Base-by-base conservation (phyloP, 169 alveolate species). In the Theileria luwenshuni region DNA sequence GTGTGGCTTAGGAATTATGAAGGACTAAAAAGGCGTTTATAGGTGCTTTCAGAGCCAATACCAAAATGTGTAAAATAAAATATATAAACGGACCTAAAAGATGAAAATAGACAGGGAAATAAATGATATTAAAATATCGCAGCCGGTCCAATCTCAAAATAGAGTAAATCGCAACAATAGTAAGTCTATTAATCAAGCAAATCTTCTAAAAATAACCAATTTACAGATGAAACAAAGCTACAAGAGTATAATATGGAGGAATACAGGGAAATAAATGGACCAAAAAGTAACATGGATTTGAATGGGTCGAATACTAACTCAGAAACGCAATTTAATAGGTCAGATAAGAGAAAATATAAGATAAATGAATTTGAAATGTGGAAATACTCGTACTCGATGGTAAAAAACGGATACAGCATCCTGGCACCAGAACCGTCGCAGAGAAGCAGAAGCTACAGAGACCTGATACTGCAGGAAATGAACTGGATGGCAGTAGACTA, bases 401-500 rank as follows among this genome's bases (percentile, higher is more conserved):
- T 68, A 13, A 68, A 68, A 45, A 68, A 60, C 42, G 80, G 80
- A 28, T 33, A 71, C 56, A 71, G 76, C 15, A 71, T 71, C 1
- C 35, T 71, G 80, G 80, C 58, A 3, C 85, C 89, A 2, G 89
- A 81, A 25, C 89, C 89, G 23, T 48, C 77, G 19, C 85, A 72
- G 38, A 30, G 85, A n/a, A 73, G 84, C 49, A 54, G 85, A 41
- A 81, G 89, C 74, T 81, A 72, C 71, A 25, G 85, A 30, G 89
- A 74, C 38, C 81, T 81, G 27, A 81, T 81, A 27, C 69, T 81
- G 35, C 89, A 81, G 81, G 89, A 81, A 33, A 81, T 81, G 89
- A 81, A 81, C 75, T 81, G 89, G 89, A 81, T 81, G 89, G 89
- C 89, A n/a, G 30, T 52, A 25, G 89, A 81, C 58, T 81, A 81